Conservation (phyloP, 1,139 yeast genomes). For the Blastobotrys illinoisensis region DNA sequence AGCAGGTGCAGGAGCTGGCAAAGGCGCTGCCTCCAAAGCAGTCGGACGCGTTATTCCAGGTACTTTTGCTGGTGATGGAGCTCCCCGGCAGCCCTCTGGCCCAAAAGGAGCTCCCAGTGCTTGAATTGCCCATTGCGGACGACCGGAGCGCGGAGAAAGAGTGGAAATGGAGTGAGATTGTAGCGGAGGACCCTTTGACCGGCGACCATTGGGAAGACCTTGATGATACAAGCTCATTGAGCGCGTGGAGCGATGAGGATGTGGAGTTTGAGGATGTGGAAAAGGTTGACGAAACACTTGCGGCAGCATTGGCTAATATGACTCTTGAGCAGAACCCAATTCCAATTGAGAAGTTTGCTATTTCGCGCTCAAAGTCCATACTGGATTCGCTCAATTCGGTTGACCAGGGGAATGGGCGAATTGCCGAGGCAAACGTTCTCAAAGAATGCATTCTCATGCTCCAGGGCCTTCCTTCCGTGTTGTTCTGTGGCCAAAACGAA, state of each 20-base stretch:
- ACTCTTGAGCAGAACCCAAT: not conserved
- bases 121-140: not conserved
- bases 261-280: constrained; percentile 3
- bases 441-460: constrained; percentile 18
- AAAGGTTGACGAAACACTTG: not conserved
- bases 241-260: constrained; percentile 6
- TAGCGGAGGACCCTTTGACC: constrained; percentile 22
- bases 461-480: constrained; percentile 14
- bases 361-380: not conserved
- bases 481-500: constrained; percentile 7
- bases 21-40: constrained; percentile 9
- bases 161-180: constrained; percentile 25
- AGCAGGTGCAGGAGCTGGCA: constrained; percentile 6
- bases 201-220: constrained; percentile 23
- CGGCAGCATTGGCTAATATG: not conserved
- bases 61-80: constrained; percentile 15
- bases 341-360: not conserved
- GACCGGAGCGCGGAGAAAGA: not conserved
- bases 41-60: constrained; percentile 8
- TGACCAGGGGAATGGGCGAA: not conserved
- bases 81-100: constrained; percentile 12
- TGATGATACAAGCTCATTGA: not conserved
- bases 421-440: constrained; percentile 14
- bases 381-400: not conserved
- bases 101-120: not conserved